Evolutionary conservation across 768 basidiomycete species (phyloP), one percentile per base, ranked within the genome.

Genomic region (Cyclocybe cylindracea): DNA sequence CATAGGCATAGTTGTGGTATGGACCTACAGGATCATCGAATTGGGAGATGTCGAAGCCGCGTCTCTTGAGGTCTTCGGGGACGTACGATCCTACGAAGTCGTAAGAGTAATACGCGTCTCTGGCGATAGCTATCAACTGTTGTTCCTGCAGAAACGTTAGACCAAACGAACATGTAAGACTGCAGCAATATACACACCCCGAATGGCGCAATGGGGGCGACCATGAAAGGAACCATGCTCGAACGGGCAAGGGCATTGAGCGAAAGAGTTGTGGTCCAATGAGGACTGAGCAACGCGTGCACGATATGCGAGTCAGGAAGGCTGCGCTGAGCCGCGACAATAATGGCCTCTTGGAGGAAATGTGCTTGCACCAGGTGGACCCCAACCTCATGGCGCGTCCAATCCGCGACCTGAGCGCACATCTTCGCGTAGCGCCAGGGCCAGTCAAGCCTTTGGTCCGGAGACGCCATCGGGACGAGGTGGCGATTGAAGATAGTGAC

Each of bases 401-500:
- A 69, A 52, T 69, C 68, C 10, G 65, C 60, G 3, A 61, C 57
- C 36, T 63, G 63, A 14, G 52, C 56, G 41, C 65, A 66, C 55
- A 56, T 66, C 52, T 69, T 69, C 10, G 68, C 68, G 36, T 67
- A 68, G 11, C 68, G 64, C 68, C 68, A 69, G 0, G 66, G 66
- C 68, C 68, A 69, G 41, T 69, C 68, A 7, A 14, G n/a, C 6
- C 39, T 42, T 39, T 68, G 56, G 43, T 55, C 45, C 3, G 16
- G 32, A 11, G 55, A 58, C 0, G 55, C 18, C n/a, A 38, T 42
- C 3, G 57, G 58, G 1, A 58, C 35, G 24, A 39, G 39, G 18
- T 54, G 38, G 32, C 66, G 59, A 51, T 69, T 69, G 60, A 69
- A 64, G 42, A 68, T 65, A 19, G 62, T 63, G 46, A 67, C 63